Percentiles rank a stretch among this genome's conserved stretches.
Evolutionary conservation across 352 stramenopile genomes (phyloP).

Genomic region (Plasmopara muralis): DNA sequence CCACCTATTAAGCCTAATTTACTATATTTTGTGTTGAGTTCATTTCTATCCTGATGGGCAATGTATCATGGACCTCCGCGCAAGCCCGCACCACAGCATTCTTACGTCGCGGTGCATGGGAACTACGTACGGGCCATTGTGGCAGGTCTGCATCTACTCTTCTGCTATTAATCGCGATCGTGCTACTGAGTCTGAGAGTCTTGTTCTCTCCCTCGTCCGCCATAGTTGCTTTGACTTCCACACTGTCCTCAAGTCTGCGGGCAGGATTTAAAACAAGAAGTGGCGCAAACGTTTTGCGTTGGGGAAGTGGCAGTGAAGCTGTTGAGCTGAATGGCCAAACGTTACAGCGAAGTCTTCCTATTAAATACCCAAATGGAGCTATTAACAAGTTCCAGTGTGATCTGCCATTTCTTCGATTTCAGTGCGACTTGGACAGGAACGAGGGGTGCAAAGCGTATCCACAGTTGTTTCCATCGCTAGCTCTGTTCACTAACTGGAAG

Average conservation of each 20-base stretch:
- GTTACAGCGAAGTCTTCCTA: constrained; percentile 25
- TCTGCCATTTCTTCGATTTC: constrained; percentile 47
- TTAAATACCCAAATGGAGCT: constrained; percentile 39
- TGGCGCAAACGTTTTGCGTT: constrained; percentile 20
- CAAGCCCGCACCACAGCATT: constrained; percentile 18
- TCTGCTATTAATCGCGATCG: constrained; percentile 11
- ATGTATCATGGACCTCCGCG: neutral
- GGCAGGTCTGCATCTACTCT: constrained; percentile 2
- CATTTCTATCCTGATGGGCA: neutral
- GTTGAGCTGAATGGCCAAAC: constrained; percentile 32
- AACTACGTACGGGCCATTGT: constrained; percentile 19
- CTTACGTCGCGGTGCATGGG: constrained; percentile 22
- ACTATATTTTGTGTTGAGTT: no score
- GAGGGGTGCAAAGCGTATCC: constrained; percentile 53
- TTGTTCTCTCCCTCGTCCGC: constrained; percentile 6
- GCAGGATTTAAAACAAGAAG: constrained; percentile 7
- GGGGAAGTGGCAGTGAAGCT: constrained; percentile 6
- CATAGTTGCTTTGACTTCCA: constrained; percentile 3
- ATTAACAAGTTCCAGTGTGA: constrained; percentile 44
- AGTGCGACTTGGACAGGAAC: constrained; percentile 37
- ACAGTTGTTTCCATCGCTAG: constrained; percentile 55
- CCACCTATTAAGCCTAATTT: no score
- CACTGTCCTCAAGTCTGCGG: constrained; percentile 6
- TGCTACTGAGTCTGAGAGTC: constrained; percentile 9
- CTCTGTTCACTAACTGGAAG: constrained; percentile 81